phyloP scores from a whole-genome alignment of 176 grass and related monocot species.

The Coix lacrymajobi region DNA sequence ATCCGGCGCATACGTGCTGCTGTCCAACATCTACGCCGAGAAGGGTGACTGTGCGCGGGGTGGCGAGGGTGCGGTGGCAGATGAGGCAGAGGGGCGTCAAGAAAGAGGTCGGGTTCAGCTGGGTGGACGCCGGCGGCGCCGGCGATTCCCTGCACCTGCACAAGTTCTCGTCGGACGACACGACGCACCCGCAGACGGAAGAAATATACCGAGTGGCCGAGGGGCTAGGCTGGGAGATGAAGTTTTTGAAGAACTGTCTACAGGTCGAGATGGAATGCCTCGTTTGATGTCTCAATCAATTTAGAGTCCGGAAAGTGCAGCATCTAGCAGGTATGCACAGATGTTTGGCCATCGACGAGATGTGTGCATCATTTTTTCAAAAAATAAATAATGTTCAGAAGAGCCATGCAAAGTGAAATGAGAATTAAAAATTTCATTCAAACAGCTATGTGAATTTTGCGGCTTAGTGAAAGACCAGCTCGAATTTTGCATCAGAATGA shows the following conservation, averaged over 20 bases:
- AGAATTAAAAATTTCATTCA: neutral
- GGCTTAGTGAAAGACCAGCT: neutral
- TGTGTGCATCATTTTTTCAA: neutral
- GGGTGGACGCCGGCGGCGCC: slow-evolving; percentile 60
- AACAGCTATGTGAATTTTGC: neutral
- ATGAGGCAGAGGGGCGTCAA: slow-evolving; percentile 65
- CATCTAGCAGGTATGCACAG: neutral
- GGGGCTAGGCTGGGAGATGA: slow-evolving; percentile 59
- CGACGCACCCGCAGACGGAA: slow-evolving; percentile 43
- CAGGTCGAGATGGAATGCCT: slow-evolving; percentile 25
- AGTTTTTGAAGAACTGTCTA: slow-evolving; percentile 30
- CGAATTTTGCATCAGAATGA: neutral
- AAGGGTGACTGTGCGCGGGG: slow-evolving; percentile 61
- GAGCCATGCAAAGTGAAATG: neutral
- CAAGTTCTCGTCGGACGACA: slow-evolving; percentile 77
- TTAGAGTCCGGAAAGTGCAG: neutral
- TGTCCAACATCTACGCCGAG: slow-evolving; percentile 86
- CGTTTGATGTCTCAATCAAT: neutral
- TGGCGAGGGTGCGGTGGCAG: slow-evolving; percentile 57
- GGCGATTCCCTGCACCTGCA: slow-evolving; percentile 35
- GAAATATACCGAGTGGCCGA: slow-evolving; percentile 61
- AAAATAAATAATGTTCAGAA: neutral
- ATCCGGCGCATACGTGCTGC: slow-evolving; percentile 68
- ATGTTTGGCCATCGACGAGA: neutral
- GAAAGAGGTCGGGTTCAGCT: slow-evolving; percentile 86